phyloP scores from a whole-genome alignment of 371 early-diverging fungal genomes.

The Mucor indicus region DNA sequence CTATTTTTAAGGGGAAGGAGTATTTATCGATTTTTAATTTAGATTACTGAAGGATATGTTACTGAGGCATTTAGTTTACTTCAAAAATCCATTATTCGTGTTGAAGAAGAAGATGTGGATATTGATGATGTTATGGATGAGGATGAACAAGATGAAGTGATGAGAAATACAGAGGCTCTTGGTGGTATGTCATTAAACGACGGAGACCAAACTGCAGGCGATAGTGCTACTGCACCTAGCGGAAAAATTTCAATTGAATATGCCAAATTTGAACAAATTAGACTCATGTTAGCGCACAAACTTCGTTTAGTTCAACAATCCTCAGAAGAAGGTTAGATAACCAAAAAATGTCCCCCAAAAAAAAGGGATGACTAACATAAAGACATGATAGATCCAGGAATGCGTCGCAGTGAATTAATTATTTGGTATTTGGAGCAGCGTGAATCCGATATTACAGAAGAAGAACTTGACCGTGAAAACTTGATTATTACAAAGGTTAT shows the following conservation, averaged over 20 bases:
- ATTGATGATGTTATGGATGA: conserved; percentile 54
- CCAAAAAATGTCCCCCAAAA: no score
- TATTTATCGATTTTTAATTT: background rate
- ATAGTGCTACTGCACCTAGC: conserved; percentile 2
- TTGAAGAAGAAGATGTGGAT: conserved; percentile 88
- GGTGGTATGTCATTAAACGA: conserved; percentile 28
- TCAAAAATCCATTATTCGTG: conserved; percentile 89
- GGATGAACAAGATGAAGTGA: conserved; percentile 29
- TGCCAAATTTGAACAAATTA: conserved; percentile 80
- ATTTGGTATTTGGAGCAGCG: conserved; percentile 80
- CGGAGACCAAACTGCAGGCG: conserved; percentile 33
- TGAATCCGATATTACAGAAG: conserved; percentile 73
- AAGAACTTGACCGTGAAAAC: conserved; percentile 65
- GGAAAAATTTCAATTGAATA: conserved; percentile 57
- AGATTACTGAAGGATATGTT: conserved; percentile 79
- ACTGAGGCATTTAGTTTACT: conserved; percentile 91
- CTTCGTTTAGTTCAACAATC: conserved; percentile 49
- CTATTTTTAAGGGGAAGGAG: background rate
- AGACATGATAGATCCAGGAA: conserved; percentile 40
- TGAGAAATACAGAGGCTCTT: conserved; percentile 37
- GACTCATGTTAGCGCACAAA: conserved; percentile 65
- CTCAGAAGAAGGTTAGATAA: conserved; percentile 24
- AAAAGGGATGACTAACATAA: background rate
- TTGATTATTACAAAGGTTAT: conserved; percentile 77
- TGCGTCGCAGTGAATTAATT: conserved; percentile 72